Percentiles rank a stretch among this genome's conserved stretches.
These are phyloP conservation scores for Penicillium sp. DNA, from an alignment of 2,329 filamentous ascomycete genomes.

Conservation along the genomic window DNA sequence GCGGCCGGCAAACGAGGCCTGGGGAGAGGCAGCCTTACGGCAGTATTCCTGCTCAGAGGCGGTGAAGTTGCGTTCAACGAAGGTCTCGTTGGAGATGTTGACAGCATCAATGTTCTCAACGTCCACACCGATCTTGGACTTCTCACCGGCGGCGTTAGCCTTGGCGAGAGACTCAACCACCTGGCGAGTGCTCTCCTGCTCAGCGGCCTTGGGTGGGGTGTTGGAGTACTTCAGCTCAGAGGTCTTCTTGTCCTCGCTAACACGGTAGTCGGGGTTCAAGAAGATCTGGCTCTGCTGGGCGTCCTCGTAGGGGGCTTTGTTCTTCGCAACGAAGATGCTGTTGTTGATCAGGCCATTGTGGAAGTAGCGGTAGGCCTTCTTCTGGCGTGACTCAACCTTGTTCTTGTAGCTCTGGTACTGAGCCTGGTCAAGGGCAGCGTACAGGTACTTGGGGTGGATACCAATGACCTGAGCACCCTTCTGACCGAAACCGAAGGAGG, in stretches of 20 bases:
- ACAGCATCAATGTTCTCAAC: slow-evolving; percentile 85
- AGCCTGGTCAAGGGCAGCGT: slow-evolving; percentile 84
- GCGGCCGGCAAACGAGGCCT: slow-evolving; percentile 88
- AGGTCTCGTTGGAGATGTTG: slow-evolving; percentile 92
- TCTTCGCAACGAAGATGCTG: slow-evolving; percentile 94
- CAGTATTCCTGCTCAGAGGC: slow-evolving; percentile 83
- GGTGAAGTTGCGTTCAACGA: slow-evolving; percentile 94
- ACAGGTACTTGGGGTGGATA: slow-evolving; percentile 95
- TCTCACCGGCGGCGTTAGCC: slow-evolving; percentile 56
- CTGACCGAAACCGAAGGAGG: slow-evolving; percentile 98
- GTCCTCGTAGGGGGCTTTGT: slow-evolving; percentile 84
- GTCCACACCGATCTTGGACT: slow-evolving; percentile 88
- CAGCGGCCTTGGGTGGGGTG: slow-evolving; percentile 65
- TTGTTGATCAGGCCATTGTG: slow-evolving; percentile 99
- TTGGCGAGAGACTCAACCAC: slow-evolving; percentile 77
- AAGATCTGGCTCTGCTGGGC: slow-evolving; percentile 84
- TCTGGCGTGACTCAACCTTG: slow-evolving; percentile 91
- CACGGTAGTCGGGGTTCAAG: slow-evolving; percentile 90
- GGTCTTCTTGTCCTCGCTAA: slow-evolving; percentile 82
- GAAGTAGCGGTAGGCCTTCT: slow-evolving; percentile 98
- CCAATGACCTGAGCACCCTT: slow-evolving; percentile 98
- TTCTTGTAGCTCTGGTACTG: slow-evolving; percentile 79
- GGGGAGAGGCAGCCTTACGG: slow-evolving; percentile 72
- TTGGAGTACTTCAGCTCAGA: slow-evolving; percentile 72
- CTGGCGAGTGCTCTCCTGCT: slow-evolving; percentile 68